Conservation (phyloP, 495 filamentous ascomycete species). For the Cercophora samala region DNA sequence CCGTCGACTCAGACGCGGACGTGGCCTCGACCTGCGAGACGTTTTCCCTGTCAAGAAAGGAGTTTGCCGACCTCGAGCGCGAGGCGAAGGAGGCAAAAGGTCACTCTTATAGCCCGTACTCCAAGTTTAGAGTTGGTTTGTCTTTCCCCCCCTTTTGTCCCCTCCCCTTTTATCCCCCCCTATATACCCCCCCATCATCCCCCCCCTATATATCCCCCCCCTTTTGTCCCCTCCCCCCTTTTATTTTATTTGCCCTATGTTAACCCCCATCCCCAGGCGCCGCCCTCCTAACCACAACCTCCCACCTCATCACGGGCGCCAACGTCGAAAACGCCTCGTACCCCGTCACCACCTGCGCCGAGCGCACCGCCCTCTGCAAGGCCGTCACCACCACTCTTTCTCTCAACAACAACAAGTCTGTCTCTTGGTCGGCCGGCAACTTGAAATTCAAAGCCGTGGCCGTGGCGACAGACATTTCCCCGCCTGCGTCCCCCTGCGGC, state of each 20-base stretch:
- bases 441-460: conserved; percentile 74
- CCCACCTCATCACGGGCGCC: conserved; percentile 65
- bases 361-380: conserved; percentile 76
- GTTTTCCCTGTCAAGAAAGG: conserved; percentile 52
- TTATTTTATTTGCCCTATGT: too few species aligned
- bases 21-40: conserved; percentile 34
- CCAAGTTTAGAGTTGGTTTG: conserved; percentile 80
- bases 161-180: too few species aligned
- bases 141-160: too few species aligned
- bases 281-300: conserved; percentile 63
- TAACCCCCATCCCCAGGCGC: conserved; percentile 43
- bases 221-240: too few species aligned
- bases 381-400: conserved; percentile 69
- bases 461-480: conserved; percentile 75
- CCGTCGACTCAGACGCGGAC: conserved; percentile 24
- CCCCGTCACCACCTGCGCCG: conserved; percentile 91
- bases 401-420: neutral
- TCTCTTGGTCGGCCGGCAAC: too few species aligned
- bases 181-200: too few species aligned
- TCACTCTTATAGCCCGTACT: conserved; percentile 89
- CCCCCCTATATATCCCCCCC: too few species aligned
- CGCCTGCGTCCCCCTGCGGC: conserved; percentile 70
- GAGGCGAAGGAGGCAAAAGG: conserved; percentile 64
- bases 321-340: conserved; percentile 96
- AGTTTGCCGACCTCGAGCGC: conserved; percentile 59